Evolutionary conservation across 192 early-diverging fungal species (phyloP), one percentile per base, ranked within the genome.

Genomic region (Entophlyctis helioformis): DNA sequence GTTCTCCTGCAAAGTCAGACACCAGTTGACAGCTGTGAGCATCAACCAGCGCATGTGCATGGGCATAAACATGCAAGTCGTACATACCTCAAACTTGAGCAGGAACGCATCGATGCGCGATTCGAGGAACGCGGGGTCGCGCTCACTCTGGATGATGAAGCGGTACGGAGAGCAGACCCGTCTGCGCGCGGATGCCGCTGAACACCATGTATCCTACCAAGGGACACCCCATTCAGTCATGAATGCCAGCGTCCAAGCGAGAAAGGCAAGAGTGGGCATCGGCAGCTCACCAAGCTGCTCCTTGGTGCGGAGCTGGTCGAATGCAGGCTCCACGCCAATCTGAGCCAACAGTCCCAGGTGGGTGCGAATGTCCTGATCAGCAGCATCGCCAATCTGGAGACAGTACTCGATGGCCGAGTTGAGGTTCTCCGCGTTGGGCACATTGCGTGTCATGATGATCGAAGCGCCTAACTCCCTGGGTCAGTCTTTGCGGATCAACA

Each of bases 241-340:
- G n/a, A n/a, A n/a, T n/a, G n/a, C n/a, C n/a, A n/a, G n/a, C n/a
- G n/a, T n/a, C n/a, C n/a, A n/a, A n/a, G n/a, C n/a, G n/a, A n/a
- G n/a, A n/a, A n/a, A 9, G 7, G 15, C 20, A 5, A 44, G 12
- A 29, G 10, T 13, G 25, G 20, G 27, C 24, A 13, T 18, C 8
- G 19, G 32, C 15, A 23, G 51, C 53, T 36, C 20, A 54, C 53
- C 56, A 2, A 73, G 53, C 52, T 73, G 71, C 43, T 73, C 71
- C 46, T 96, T 90, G 15, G 95, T 98, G 20, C 95, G 74, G 40
- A 98, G 64, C 50, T 91, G 82, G 64, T 96, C 83, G 62, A 96
- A 98, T 53, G 74, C 84, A 25, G 91, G 88, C 57, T 98, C 92
- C 37, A 83, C 68, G 16, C 79, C 62, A 33, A 98, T 86, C 46